Conservation (phyloP, 768 basidiomycete genomes). For the Termitomyces sp. region DNA sequence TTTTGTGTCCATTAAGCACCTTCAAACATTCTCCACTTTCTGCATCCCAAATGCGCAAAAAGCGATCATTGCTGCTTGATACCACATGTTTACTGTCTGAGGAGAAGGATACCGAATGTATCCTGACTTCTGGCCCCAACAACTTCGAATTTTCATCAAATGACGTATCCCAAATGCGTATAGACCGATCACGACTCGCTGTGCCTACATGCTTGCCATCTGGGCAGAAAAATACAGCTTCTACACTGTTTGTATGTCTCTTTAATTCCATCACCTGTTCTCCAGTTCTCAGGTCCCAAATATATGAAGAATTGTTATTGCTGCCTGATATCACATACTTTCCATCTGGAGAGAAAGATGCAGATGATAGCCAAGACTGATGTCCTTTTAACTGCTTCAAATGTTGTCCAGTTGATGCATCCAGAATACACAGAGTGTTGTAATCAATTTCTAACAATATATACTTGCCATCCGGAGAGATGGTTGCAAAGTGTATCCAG, state of each 20-base stretch:
- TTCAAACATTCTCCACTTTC: background rate
- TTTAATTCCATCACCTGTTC: background rate
- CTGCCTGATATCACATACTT: background rate
- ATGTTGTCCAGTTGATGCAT: too few relatives aligned
- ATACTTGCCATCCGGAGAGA: too few relatives aligned
- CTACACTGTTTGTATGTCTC: background rate
- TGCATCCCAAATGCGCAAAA: background rate
- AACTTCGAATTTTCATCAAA: background rate
- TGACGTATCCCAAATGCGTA: background rate
- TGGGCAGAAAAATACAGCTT: background rate
- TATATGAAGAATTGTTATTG: background rate
- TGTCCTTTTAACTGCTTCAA: too few relatives aligned
- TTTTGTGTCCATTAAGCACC: background rate
- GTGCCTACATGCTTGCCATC: background rate
- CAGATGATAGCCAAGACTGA: background rate
- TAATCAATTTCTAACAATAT: too few relatives aligned
- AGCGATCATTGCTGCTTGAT: background rate
- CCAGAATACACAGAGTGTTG: too few relatives aligned
- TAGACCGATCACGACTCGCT: background rate
- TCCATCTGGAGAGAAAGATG: background rate
- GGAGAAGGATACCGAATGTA: background rate
- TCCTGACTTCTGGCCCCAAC: background rate
- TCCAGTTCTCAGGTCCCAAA: background rate
- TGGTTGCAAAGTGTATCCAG: too few relatives aligned
- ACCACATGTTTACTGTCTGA: background rate